Base-by-base conservation (phyloP, 306 rosid species). In the Pyrus communis region DNA sequence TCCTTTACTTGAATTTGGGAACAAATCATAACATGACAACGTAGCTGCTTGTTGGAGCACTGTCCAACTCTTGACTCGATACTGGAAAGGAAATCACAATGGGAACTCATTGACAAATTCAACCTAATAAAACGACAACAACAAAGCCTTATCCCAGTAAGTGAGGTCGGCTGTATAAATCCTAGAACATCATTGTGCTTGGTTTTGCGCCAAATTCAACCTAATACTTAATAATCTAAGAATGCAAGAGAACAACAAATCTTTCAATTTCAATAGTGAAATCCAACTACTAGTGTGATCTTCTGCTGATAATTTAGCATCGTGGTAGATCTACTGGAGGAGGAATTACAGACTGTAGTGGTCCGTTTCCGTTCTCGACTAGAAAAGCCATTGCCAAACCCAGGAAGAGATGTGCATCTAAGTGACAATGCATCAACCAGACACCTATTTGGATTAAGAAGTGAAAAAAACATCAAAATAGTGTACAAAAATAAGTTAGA, bases 371-470 rank as follows among this genome's bases (percentile, higher is more conserved):
- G 67, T 95, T 92, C 84, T 95, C 92, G 52, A 95, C 97, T 19
- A 90, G 80, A 64, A 92, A 92, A 67, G 93, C 88, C 81, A 84
- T 95, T 40, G 89, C 89, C 79, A 92, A 82, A 76, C 97, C 99
- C 91, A 87, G 82, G 76, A 40, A 65, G 5, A 92, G 71, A 78
- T 95, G 99, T 21, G 96, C 77, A 79, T 95, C 99, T 51, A 95
- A 62, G 83, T 92, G 99, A 83, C 99, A 92, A 73, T 95, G 97
- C 88, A 95, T 71, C 85, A 95, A 72, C 99, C 99, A 95, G 80
- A 90, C 77, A 25, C 97, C 97, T 92, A 90, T 62, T 81, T 80
- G 43, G 60, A 40, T 71, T 14, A 58, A 77, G 25, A 31, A 75
- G n/a, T 15, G 65, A 67, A 9, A 21, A 21, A 17, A 28, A 23